Evolutionary conservation across 371 early-diverging fungal species (phyloP).

Genomic region (Mortierella sp.): DNA sequence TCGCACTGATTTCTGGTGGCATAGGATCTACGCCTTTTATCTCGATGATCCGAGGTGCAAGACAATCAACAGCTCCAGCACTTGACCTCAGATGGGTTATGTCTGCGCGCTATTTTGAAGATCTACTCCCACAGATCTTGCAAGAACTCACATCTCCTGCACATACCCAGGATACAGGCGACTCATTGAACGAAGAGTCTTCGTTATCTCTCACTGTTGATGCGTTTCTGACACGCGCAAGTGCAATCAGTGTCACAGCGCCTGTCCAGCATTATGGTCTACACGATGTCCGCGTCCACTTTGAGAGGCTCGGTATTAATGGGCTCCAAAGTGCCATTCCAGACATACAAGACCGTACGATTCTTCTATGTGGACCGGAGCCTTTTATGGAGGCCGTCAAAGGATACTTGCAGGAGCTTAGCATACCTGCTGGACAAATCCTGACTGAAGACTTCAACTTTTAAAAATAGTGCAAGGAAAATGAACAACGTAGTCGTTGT

Average conservation of each 20-base stretch:
- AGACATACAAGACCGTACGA: conserved; percentile 19
- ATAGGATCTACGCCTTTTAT: conserved; percentile 47
- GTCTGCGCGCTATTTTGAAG: conserved; percentile 15
- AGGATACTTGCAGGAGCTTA: conserved; percentile 9
- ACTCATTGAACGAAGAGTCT: neutral
- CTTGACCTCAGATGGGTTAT: conserved; percentile 29
- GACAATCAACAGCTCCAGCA: conserved; percentile 1
- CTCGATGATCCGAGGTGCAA: conserved; percentile 40
- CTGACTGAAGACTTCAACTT: conserved; percentile 26
- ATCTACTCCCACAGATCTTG: conserved; percentile 17
- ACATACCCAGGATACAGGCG: no score
- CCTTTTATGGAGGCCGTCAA: conserved; percentile 43
- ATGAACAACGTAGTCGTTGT: no score
- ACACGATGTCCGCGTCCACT: neutral
- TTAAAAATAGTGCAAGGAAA: no score
- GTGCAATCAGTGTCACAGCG: no score
- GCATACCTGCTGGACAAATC: conserved; percentile 8
- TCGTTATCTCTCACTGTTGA: conserved; percentile 1
- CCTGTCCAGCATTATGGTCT: neutral
- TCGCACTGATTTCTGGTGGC: conserved; percentile 37
- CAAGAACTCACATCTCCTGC: conserved; percentile 5
- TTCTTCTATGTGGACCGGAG: conserved; percentile 44
- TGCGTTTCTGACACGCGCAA: conserved; percentile 17
- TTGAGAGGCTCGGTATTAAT: conserved; percentile 2
- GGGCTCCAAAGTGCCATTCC: conserved; percentile 4